Evolutionary conservation across 495 filamentous ascomycete species (phyloP).

Genomic region (Xylaria curta): DNA sequence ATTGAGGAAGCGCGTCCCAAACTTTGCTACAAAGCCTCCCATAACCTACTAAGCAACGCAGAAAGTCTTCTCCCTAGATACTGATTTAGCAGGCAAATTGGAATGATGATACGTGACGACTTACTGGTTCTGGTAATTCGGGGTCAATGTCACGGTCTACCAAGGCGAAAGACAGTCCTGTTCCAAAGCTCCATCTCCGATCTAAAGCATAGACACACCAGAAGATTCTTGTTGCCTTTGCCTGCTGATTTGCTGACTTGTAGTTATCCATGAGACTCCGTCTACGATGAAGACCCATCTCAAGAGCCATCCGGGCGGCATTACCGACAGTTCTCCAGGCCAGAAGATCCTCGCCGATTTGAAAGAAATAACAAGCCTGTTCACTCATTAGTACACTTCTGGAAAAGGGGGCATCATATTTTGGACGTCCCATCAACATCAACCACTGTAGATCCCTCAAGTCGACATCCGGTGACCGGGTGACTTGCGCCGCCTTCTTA

Average conservation of each 20-base stretch:
- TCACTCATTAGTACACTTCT: conserved; percentile 25
- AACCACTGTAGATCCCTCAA: conserved; percentile 19
- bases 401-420: not conserved
- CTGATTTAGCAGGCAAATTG: not conserved
- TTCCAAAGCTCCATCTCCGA: conserved; percentile 71
- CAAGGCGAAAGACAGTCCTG: conserved; percentile 71
- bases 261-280: conserved; percentile 67
- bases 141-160: conserved; percentile 75
- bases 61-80: conserved; percentile 33
- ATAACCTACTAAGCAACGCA: conserved; percentile 69
- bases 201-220: conserved; percentile 76
- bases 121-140: conserved; percentile 57
- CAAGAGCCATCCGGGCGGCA: conserved; percentile 68
- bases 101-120: not conserved
- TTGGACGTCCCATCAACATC: conserved; percentile 15
- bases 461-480: conserved; percentile 15
- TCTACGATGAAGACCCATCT: conserved; percentile 69
- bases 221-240: conserved; percentile 62
- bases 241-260: conserved; percentile 58
- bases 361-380: conserved; percentile 72
- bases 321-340: conserved; percentile 70
- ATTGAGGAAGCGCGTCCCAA: conserved; percentile 60
- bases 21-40: conserved; percentile 70
- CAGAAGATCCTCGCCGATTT: conserved; percentile 68
- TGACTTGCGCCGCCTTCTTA: conserved; percentile 34